Conservation (phyloP, 1,139 yeast species). For the Saccharomyces hybrid region DNA sequence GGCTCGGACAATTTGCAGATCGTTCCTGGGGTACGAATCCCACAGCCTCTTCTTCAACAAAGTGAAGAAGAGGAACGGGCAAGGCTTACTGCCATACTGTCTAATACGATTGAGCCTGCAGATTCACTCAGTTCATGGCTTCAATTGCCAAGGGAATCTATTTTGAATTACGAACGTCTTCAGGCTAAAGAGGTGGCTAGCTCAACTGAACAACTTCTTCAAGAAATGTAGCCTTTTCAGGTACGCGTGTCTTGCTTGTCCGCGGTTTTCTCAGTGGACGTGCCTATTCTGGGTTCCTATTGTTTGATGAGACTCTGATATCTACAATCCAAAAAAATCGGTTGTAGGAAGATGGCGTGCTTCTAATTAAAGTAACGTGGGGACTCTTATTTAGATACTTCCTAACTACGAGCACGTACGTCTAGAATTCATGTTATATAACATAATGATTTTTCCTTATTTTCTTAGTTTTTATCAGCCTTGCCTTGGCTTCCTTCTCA, state of each 20-base stretch:
- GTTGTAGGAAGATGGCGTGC: not conserved
- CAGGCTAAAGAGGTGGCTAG: constrained; percentile 7
- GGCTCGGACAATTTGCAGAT: constrained; percentile 1
- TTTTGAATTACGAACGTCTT: constrained; percentile 10
- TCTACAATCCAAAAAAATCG: no score
- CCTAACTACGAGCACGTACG: not conserved
- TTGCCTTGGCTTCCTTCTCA: not conserved
- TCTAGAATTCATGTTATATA: not conserved
- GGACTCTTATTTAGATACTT: not conserved
- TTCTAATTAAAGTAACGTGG: not conserved
- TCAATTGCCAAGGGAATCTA: constrained; percentile 11
- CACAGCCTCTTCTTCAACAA: not conserved
- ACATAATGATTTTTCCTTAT: not conserved
- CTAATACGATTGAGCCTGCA: not conserved
- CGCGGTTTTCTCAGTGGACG: not conserved
- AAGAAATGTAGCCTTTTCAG: not conserved
- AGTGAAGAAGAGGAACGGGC: not conserved
- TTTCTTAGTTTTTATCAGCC: not conserved
- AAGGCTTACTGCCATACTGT: not conserved
- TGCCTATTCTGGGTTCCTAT: not conserved
- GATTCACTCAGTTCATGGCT: constrained; percentile 13
- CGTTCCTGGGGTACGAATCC: constrained; percentile 8
- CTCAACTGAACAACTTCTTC: constrained; percentile 2
- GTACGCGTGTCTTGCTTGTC: not conserved
- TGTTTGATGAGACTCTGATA: not conserved